Evolutionary conservation across 1,139 yeast genomes (phyloP), one percentile per base, ranked within the genome.

Genomic region (Yamadazyma siamensis): DNA sequence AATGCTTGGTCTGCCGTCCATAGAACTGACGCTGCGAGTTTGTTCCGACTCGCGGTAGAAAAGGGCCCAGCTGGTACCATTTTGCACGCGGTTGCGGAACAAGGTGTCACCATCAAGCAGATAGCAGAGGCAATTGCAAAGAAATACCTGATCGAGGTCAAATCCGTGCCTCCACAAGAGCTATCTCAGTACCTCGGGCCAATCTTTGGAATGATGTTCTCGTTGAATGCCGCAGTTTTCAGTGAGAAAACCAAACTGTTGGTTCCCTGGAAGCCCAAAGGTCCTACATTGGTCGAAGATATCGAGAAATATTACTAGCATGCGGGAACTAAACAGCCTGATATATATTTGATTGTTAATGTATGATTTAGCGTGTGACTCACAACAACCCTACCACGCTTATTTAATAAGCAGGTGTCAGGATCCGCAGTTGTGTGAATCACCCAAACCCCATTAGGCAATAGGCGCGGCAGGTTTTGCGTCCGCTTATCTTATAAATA

Each of bases 1-100:
- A 48, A 46, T 31, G 39, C 29, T 2, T 61, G 64, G 64, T 36
- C 58, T 5, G 53, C 61, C 3, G 55, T 54, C n/a, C 47, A 56
- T 27, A 41, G 40, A 11, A 14, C 27, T 2, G 67, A 61, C 46
- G 59, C 52, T 16, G 65, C 60, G 2, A 31, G 21, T 4, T 14
- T 55, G 12, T 56, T 27, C 28, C 32, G 39, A 12, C 33, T 49
- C 19, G 59, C 46, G 4, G 17, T 48, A 11, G 57, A 52, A 34
- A 53, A 52, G 25, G 59, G 52, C 5, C 22, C 23, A 2, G 39
- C 56, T 5, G 61, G 61, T 7, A 25, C 26, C 6, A 34, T 29
- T 11, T 49, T 43, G 22, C 57, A 56, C 30, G 56, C 43, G 2
- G 43, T 43, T 20, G 52, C 42, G 17, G 61, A 51, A 25, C 29